Evolutionary conservation across 768 basidiomycete genomes (phyloP), one percentile per base, ranked within the genome.

Genomic region (Aureoboletus auriporus): DNA sequence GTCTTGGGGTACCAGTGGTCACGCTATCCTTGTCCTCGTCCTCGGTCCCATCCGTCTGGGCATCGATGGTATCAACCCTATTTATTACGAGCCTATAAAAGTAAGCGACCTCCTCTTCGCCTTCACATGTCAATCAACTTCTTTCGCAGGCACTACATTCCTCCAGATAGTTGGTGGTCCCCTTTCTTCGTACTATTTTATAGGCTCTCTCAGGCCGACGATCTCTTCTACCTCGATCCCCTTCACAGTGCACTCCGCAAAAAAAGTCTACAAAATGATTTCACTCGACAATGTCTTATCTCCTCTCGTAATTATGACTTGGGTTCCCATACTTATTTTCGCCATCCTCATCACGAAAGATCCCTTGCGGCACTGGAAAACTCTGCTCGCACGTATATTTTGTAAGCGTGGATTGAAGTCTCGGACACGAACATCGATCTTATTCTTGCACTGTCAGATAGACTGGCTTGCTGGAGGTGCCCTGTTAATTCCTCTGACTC

Each of bases 181-280:
- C 0, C 89, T 89, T n/a, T 93, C 91, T 0, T 96, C 93, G 0
- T 98, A 96, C 67, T 99, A 98, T 67, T 99, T 99, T 62, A 89
- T 99, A 40, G 95, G 92, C n/a, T n/a, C 13, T 78, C 85, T 0
- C 95, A 99, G 63, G 86, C 84, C 4, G 88, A 93, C 54, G 86
- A 83, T 42, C 76, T 98, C 8, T 85, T 92, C 61, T 88, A 91
- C 60, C 79, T 89, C 31, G 84, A 89, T 67, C 86, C 87, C 2
- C 84, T 89, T 60, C 81, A 93, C 58, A 23, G 20, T 23, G 20
- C 20, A 23, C 20, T 23, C 20, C 20, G 4, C 4, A 23, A 23
- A 23, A 23, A 23, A 23, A 23, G 20, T 23, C 20, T 23, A 23
- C 20, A 4, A 23, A 23, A 23, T 23, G 4, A 23, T 23, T 23